phyloP scores from a whole-genome alignment of 768 basidiomycete species.

The Mrakia blollopis region DNA sequence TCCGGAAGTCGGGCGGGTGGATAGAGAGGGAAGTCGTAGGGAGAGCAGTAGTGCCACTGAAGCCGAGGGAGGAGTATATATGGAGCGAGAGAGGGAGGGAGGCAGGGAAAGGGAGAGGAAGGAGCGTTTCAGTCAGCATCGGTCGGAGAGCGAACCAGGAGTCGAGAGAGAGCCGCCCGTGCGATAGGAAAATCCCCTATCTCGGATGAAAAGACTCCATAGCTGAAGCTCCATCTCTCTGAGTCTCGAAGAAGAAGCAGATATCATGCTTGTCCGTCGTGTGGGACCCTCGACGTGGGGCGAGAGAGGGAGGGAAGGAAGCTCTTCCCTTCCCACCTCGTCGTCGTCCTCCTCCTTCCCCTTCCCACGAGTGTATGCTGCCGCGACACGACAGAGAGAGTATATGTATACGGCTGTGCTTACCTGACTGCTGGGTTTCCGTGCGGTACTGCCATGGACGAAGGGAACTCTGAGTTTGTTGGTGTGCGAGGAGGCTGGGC shows the following conservation, averaged over 20 bases:
- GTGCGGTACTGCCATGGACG: conserved; percentile 2
- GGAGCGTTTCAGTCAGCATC: neutral
- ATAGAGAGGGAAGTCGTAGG: conserved; percentile 62
- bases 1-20: conserved; percentile 79
- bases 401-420: neutral
- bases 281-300: neutral
- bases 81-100: neutral
- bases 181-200: neutral
- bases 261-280: neutral
- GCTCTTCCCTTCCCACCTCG: neutral
- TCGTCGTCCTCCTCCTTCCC: neutral
- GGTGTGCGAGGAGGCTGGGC: conserved; percentile 18
- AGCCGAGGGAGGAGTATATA: neutral
- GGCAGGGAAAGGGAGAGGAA: neutral
- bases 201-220: neutral
- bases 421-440: conserved; percentile 25
- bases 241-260: neutral
- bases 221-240: neutral
- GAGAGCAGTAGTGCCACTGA: conserved; percentile 45
- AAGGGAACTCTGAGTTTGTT: conserved; percentile 17
- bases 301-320: neutral
- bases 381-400: neutral
- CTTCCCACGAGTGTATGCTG: neutral
- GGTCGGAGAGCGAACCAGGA: too few relatives aligned
- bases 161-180: neutral